Conservation (phyloP, 2,329 filamentous ascomycete genomes). For the Clarireedia sp. region DNA sequence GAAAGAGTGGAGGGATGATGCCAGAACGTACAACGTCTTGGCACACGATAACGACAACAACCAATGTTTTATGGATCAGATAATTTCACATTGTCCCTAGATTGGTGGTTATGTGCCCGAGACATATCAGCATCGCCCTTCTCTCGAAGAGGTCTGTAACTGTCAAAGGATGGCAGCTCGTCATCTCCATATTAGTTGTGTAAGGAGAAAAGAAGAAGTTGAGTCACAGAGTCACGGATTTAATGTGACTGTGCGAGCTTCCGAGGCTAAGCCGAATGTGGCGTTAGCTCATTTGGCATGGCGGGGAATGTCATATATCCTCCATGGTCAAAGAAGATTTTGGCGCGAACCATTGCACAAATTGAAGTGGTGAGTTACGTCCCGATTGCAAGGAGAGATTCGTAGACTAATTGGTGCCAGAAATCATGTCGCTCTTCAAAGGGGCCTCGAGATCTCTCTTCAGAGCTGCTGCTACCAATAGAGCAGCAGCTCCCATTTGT, state of each 20-base stretch:
- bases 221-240: not conserved
- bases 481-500: constrained; percentile 18
- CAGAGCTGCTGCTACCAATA: constrained; percentile 18
- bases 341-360: not conserved
- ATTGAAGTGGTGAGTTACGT: not conserved
- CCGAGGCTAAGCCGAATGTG: not conserved
- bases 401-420: constrained; percentile 7
- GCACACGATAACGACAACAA: constrained; percentile 20
- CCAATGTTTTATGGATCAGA: constrained; percentile 46
- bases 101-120: constrained; percentile 56
- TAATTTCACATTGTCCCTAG: constrained; percentile 54
- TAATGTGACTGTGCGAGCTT: not conserved
- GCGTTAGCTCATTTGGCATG: not conserved
- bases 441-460: constrained; percentile 23
- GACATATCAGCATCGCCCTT: constrained; percentile 59
- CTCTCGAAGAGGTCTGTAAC: constrained; percentile 44
- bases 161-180: constrained; percentile 53
- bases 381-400: not conserved
- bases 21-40: not conserved
- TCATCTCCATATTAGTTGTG: constrained; percentile 76
- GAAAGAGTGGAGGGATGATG: constrained; percentile 4
- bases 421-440: constrained; percentile 27
- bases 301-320: not conserved
- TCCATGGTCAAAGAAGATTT: not conserved
- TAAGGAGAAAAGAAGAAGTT: constrained; percentile 36